Conservation (phyloP, 805 yeast genomes). For the Phaffomyces opuntiae region DNA sequence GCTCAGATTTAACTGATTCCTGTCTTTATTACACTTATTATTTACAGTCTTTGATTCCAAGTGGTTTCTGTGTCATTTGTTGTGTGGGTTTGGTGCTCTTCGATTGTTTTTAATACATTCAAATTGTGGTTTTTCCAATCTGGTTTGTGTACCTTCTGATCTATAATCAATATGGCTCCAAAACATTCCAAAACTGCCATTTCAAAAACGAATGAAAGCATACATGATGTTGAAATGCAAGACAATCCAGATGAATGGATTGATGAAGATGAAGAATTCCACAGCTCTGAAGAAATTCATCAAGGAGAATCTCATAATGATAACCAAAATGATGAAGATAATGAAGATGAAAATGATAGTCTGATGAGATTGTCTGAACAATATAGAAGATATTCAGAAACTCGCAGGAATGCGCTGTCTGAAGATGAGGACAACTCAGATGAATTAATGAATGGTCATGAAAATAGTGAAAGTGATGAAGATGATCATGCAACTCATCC, state of each 20-base stretch:
- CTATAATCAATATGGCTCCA: slow-evolving; percentile 2
- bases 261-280: slow-evolving; percentile 15
- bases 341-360: slow-evolving; percentile 25
- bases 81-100: no score
- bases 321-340: slow-evolving; percentile 16
- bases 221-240: slow-evolving; percentile 3
- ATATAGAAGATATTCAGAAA: slow-evolving; percentile 27
- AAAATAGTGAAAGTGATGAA: slow-evolving; percentile 14
- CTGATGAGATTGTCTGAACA: slow-evolving; percentile 35
- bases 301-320: slow-evolving; percentile 2
- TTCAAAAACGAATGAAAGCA: background rate
- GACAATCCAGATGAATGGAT: slow-evolving; percentile 12
- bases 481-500: slow-evolving; percentile 5
- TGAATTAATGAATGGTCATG: background rate
- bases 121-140: no score
- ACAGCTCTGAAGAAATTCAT: slow-evolving; percentile 3
- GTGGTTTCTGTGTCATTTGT: no score
- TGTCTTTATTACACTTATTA: no score
- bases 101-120: no score
- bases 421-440: slow-evolving; percentile 20
- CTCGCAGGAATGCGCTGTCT: slow-evolving; percentile 11
- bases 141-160: background rate
- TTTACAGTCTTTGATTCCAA: no score
- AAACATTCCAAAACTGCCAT: background rate
- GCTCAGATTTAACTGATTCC: no score